phyloP scores from a whole-genome alignment of 202 grass and related monocot genomes.

The Carex arenaria region DNA sequence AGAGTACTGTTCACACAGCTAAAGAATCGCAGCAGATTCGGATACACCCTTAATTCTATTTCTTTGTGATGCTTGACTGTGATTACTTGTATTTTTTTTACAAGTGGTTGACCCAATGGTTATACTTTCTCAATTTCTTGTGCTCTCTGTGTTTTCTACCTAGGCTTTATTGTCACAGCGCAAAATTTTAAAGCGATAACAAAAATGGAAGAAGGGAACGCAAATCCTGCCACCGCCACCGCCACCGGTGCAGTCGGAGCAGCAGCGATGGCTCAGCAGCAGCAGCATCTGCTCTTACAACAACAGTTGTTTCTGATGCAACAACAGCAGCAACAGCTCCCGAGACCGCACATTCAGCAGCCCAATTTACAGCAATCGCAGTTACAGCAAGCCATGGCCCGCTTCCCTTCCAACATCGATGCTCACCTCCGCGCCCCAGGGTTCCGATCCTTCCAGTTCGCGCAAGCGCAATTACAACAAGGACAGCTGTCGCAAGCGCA shows the following conservation, averaged over 20 bases:
- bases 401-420: slow-evolving; percentile 98
- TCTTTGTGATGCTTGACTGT: too few species aligned
- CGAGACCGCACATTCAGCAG: slow-evolving; percentile 29
- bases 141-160: background rate
- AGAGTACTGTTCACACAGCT: too few species aligned
- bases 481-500: slow-evolving; percentile 30
- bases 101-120: too few species aligned
- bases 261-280: slow-evolving; percentile 34
- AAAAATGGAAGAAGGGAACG: slow-evolving; percentile 10
- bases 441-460: slow-evolving; percentile 63
- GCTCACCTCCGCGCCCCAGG: slow-evolving; percentile 91
- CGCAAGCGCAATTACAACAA: slow-evolving; percentile 21
- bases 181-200: background rate
- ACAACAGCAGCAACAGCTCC: slow-evolving; percentile 33
- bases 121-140: background rate
- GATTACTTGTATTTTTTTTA: too few species aligned
- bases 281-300: slow-evolving; percentile 68
- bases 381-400: slow-evolving; percentile 82
- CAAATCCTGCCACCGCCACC: slow-evolving; percentile 24
- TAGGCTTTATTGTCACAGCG: background rate
- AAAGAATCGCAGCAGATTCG: too few species aligned
- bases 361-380: slow-evolving; percentile 40
- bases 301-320: slow-evolving; percentile 76
- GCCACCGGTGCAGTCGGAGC: slow-evolving; percentile 7
- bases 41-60: too few species aligned